Percentiles rank a stretch among this genome's conserved stretches.
Conservation (phyloP, 306 rosid genomes). For the Elaeagnus macrophylla region DNA sequence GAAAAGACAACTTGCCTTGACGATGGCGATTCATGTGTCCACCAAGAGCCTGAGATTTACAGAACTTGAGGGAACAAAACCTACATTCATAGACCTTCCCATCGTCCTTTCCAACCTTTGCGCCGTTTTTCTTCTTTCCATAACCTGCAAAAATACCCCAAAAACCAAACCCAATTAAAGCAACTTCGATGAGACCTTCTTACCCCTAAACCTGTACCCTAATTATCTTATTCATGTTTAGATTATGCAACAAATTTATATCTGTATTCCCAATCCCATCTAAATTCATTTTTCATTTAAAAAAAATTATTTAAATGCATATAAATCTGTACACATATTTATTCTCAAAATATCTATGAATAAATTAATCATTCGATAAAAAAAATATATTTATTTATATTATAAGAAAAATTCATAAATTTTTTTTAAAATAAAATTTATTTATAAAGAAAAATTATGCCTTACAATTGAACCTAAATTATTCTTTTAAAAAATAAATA, state of each 20-base stretch:
- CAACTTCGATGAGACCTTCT: constrained; percentile 26
- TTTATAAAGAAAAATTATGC: no score
- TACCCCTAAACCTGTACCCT: constrained; percentile 12
- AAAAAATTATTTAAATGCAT: no score
- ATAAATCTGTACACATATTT: no score
- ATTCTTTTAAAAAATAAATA: no score
- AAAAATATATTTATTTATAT: no score
- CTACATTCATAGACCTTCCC: constrained; percentile 97
- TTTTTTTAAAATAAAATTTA: no score
- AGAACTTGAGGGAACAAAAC: constrained; percentile 99
- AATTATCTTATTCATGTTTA: constrained; percentile 12
- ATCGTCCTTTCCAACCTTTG: constrained; percentile 69
- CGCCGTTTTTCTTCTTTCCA: constrained; percentile 84
- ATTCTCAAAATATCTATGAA: no score
- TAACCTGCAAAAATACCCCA: constrained; percentile 45
- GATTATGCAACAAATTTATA: background rate
- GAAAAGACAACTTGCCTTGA: constrained; percentile 51
- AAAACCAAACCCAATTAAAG: constrained; percentile 9
- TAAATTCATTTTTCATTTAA: no score
- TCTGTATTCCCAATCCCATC: no score
- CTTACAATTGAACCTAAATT: no score
- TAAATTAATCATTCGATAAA: no score
- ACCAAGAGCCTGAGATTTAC: constrained; percentile 99
- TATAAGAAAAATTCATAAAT: no score
- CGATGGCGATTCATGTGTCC: constrained; percentile 99